Conservation (phyloP, 176 grass and related monocot genomes). For the Musa acuminata region DNA sequence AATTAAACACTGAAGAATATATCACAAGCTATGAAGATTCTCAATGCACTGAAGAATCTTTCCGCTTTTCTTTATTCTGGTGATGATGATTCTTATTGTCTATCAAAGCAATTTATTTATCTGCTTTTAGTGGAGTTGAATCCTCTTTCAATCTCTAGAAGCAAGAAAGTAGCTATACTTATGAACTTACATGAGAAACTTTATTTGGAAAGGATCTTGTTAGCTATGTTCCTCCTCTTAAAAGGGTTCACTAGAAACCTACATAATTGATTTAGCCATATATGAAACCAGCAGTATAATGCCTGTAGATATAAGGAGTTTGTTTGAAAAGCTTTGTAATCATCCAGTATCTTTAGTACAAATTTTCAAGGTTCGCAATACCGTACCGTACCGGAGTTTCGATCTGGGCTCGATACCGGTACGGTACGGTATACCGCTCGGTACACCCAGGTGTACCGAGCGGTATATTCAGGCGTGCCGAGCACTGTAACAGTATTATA, state of each 20-base stretch:
- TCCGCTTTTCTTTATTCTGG: conserved; percentile 13
- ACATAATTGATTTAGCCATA: conserved; percentile 64
- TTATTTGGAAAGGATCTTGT: conserved; percentile 47
- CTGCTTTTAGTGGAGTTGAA: conserved; percentile 55
- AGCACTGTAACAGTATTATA: too few relatives aligned
- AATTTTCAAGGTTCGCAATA: too few relatives aligned
- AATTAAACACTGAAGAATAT: conserved; percentile 49
- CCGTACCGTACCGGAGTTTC: too few relatives aligned
- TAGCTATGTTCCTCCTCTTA: conserved; percentile 56
- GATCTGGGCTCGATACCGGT: too few relatives aligned
- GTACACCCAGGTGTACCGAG: too few relatives aligned
- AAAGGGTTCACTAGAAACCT: conserved; percentile 64
- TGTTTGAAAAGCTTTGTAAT: conserved; percentile 45
- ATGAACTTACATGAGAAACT: conserved; percentile 61
- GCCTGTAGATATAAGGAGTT: conserved; percentile 63
- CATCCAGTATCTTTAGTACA: conserved; percentile 47
- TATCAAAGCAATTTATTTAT: conserved; percentile 45
- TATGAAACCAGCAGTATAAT: conserved; percentile 57
- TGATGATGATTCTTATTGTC: not conserved
- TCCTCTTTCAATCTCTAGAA: conserved; percentile 58
- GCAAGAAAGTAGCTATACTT: conserved; percentile 49
- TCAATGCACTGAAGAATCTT: conserved; percentile 38
- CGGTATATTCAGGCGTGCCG: too few relatives aligned
- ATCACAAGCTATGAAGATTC: conserved; percentile 27
- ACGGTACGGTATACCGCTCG: too few relatives aligned